These are phyloP conservation scores for Rhizophora mangle DNA, from an alignment of 345 rosid genomes.

Conservation along the genomic window DNA sequence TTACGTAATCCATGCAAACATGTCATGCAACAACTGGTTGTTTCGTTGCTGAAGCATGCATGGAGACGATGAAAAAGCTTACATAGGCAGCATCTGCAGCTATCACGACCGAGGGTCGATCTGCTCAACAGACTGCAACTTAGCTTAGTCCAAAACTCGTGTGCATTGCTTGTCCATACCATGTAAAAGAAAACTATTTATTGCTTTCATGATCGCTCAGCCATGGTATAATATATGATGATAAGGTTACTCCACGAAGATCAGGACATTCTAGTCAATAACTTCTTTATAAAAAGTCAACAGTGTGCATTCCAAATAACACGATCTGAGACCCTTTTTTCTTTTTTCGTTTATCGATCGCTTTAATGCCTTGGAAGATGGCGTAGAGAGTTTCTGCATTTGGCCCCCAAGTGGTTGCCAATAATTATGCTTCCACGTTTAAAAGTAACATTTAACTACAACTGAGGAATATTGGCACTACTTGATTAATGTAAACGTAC, in stretches of 20 bases:
- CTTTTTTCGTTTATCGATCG: neutral
- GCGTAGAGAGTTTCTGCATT: neutral
- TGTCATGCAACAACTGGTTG: conserved; percentile 30
- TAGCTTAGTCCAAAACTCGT: conserved; percentile 6
- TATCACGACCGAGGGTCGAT: neutral
- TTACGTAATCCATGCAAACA: conserved; percentile 38
- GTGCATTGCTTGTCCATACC: neutral
- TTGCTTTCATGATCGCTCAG: too few relatives aligned
- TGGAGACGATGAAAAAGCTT: conserved; percentile 25
- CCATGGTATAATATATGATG: too few relatives aligned
- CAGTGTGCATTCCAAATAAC: too few relatives aligned
- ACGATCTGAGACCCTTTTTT: too few relatives aligned
- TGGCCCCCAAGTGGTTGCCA: neutral
- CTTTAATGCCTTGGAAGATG: conserved; percentile 2
- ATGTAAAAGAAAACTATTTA: too few relatives aligned
- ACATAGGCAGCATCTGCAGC: neutral
- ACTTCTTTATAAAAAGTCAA: too few relatives aligned
- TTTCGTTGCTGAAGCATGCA: conserved; percentile 13
- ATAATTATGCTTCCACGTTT: neutral
- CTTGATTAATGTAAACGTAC: conserved; percentile 5
- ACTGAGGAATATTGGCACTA: neutral
- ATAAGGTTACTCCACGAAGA: too few relatives aligned
- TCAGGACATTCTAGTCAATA: too few relatives aligned
- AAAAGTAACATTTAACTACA: conserved; percentile 3
- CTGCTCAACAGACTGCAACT: neutral